Base-by-base conservation (phyloP, 2,329 filamentous ascomycete genomes). In the Ascochyta pisi region DNA sequence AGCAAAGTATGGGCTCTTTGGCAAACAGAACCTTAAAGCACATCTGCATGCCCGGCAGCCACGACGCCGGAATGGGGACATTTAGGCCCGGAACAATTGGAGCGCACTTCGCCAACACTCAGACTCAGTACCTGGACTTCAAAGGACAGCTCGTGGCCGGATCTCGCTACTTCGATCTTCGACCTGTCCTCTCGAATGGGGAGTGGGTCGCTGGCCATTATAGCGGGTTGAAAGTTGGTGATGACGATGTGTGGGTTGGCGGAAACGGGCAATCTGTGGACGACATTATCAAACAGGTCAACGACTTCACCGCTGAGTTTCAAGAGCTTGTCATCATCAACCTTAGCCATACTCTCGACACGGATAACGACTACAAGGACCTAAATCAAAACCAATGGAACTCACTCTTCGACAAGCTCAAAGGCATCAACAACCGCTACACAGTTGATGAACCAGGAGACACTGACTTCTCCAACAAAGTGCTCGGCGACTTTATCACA, bases 31-130 rank as follows among this genome's bases (percentile, higher is more conserved):
- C 74, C 1, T 64, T 83, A 0, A 77, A 77, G 47, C 75, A 82
- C 27, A 71, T 83, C 16, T 73, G 78, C 44, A 78, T 83, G 73
- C 81, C 81, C 0, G 81, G 80, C 8, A 76, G 78, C 3, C 80
- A 83, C 56, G 79, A 83, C 54, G 73, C 79, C 0, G 81, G 80
- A n/a, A 83, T 83, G 79, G 77, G 73, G 23, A 70, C 58, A 1
- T 79, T 80, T 57, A 76, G 67, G 13, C 62, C 66, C 1, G 69
- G 73, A 13, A 78, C 79, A 4, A 68, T 73, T 33, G 69, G 78
- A 10, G 79, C 76, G 3, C 67, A 67, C 16, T 65, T 68, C n/a
- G 58, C 66, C 10, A 82, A 82, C 52, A 81, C 77, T 0, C 76
- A 80, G 54, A 80, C 78, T 0, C 81, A 83, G 47, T 76, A 76